Base-by-base conservation (phyloP, 257 asterid species). In the Linaria vulgaris region DNA sequence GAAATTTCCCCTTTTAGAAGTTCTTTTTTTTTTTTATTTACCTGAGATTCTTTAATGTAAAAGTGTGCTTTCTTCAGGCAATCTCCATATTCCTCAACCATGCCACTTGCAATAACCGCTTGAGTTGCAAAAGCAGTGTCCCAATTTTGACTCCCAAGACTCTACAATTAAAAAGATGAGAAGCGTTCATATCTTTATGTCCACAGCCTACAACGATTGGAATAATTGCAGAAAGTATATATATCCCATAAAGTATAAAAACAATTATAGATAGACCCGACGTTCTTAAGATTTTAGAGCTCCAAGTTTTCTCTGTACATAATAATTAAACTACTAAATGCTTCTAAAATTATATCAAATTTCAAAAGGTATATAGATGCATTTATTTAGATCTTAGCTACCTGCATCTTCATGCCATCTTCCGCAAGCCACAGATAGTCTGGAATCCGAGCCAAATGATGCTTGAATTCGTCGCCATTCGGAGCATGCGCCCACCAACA, bases 341-440 rank as follows among this genome's bases (percentile, higher is more conserved):
- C n/a, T n/a, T n/a, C n/a, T n/a, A n/a, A n/a, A n/a, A n/a, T n/a
- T n/a, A n/a, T n/a, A n/a, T n/a, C n/a, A n/a, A n/a, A n/a, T n/a
- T n/a, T n/a, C n/a, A n/a, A n/a, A n/a, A n/a, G n/a, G n/a, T n/a
- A n/a, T n/a, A n/a, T n/a, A n/a, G n/a, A n/a, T n/a, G n/a, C n/a
- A n/a, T n/a, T n/a, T n/a, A n/a, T n/a, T n/a, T n/a, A n/a, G n/a
- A n/a, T n/a, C 6, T 27, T 6, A 27, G 48, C 0, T 43, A 79
- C 91, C 85, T 87, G 90, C 95, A 88, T 80, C 60, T 80, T 88
- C 96, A 88, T 88, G 63, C 96, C 96, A 72, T 89, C 96, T 73
- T 89, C 96, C 0, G 95, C 96, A 6, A 89, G 79, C 96, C 96
- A 89, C 67, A 89, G 49, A 55, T 84, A 86, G 44, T 89, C 96